A percentile compares a stretch with the other conserved stretches of the same genome.
Evolutionary conservation across 495 filamentous ascomycete species (phyloP).

Genomic region (Parathielavia appendiculata): DNA sequence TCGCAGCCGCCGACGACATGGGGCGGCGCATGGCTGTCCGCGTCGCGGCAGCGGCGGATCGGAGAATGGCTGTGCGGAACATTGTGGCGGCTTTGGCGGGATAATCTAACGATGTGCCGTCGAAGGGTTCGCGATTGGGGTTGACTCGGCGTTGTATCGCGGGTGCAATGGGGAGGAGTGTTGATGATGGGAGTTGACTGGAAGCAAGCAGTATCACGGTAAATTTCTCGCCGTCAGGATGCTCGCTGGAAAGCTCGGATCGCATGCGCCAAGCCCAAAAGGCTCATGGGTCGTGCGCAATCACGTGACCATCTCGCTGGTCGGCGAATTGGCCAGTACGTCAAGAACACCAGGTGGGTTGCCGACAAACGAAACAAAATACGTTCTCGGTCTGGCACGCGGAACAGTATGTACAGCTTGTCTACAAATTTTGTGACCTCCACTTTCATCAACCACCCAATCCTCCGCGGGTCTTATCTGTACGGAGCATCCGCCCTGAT

Average conservation of each 20-base stretch:
- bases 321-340: neutral
- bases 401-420: conserved; percentile 28
- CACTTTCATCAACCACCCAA: conserved; percentile 5
- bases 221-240: conserved; percentile 41
- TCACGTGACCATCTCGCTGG: conserved; percentile 11
- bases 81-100: conserved; percentile 45
- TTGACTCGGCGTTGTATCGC: neutral
- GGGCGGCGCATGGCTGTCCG: conserved; percentile 51
- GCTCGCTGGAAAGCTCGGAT: conserved; percentile 19
- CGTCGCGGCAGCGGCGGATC: conserved; percentile 50
- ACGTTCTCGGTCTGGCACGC: conserved; percentile 1
- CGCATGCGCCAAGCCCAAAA: conserved; percentile 7
- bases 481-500: conserved; percentile 87
- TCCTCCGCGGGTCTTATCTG: conserved; percentile 45
- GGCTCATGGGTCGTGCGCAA: conserved; percentile 15
- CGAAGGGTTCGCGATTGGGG: conserved; percentile 18
- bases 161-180: conserved; percentile 17
- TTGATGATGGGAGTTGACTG: conserved; percentile 12
- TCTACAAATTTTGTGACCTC: conserved; percentile 27
- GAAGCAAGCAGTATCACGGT: conserved; percentile 31
- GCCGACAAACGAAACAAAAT: conserved; percentile 2
- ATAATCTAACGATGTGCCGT: conserved; percentile 10
- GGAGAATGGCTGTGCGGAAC: conserved; percentile 81
- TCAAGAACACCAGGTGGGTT: neutral
- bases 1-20: conserved; percentile 53